Base-by-base conservation (phyloP, 306 rosid species). In the Arachis stenosperma region DNA sequence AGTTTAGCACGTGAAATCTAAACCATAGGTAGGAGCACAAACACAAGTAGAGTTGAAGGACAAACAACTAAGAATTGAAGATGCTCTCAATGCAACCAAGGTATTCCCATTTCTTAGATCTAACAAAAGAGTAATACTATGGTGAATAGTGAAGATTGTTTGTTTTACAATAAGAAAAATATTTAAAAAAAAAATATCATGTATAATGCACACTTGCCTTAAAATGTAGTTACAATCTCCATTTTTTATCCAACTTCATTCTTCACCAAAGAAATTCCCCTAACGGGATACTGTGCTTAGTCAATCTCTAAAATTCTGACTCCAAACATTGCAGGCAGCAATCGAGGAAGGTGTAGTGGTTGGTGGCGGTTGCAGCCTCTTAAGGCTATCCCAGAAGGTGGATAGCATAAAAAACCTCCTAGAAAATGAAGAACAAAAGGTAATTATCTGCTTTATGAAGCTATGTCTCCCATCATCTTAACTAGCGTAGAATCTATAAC, bases 261-360 rank as follows among this genome's bases (percentile, higher is more conserved):
- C 27, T 22, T 22, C 27, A 22, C 27, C 27, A 22, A 22, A 22
- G 27, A 22, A 22, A 22, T 22, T 22, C 27, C 27, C 27, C 27
- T 22, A 22, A 22, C 1, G 1, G 27, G 27, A 22, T 22, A 22
- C 27, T 22, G 27, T 22, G 27, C 27, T 22, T 22, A 22, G 27
- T 22, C 27, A 22, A 22, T 22, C 27, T 40, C 29, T 41, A 53
- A 50, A 9, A 56, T 78, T 79, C 82, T 72, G 75, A 73, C 68
- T 77, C 40, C 50, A 82, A 39, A 29, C 42, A 36, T 76, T 56
- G 63, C 78, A 93, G 98, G 92, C 98, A 27, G 96, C 98, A 67
- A 93, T 93, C 14, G 96, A 91, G 75, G 98, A 91, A 88, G 98
- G 98, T 66, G 88, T 93, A 36, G 97, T 91, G 64, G 97, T 91